Conservation (phyloP, 2,329 filamentous ascomycete genomes). For the Truncatella angustata region DNA sequence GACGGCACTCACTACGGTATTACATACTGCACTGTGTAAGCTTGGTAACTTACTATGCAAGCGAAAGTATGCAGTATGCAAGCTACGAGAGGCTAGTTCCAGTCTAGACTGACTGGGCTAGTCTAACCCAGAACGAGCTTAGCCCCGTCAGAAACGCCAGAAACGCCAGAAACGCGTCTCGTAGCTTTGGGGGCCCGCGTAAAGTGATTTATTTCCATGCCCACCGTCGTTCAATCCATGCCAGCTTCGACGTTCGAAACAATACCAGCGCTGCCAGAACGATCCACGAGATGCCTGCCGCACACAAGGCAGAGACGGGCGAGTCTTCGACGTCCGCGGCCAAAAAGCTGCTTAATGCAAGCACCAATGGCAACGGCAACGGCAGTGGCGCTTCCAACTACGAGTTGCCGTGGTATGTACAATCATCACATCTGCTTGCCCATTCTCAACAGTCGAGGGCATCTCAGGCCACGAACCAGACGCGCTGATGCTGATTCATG, state of each 20-base stretch:
- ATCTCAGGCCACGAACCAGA: not conserved
- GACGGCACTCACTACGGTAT: too few species aligned
- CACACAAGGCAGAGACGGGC: conserved; percentile 50
- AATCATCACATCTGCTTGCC: not conserved
- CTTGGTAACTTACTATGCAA: too few species aligned
- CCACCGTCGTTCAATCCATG: too few species aligned
- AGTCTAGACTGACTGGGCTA: not conserved
- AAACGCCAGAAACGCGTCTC: conserved; percentile 18
- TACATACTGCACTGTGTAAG: too few species aligned
- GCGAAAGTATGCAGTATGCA: too few species aligned
- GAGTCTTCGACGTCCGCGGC: conserved; percentile 61
- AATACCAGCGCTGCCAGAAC: conserved; percentile 8
- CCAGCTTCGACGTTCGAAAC: too few species aligned
- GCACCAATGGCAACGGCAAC: conserved; percentile 48
- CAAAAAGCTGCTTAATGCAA: conserved; percentile 53
- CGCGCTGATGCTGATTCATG: not conserved
- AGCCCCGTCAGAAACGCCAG: not conserved
- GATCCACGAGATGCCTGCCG: conserved; percentile 43
- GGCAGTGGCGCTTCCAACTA: conserved; percentile 57
- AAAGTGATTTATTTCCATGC: conserved; percentile 21
- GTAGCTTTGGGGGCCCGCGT: conserved; percentile 22
- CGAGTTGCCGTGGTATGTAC: conserved; percentile 72
- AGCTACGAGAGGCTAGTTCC: too few species aligned
- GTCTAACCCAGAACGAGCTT: conserved; percentile 6
- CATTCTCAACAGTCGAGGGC: not conserved